Percentiles rank a stretch among this genome's conserved stretches.
These are phyloP conservation scores for Leucosporidium creatinivorum DNA, from an alignment of 768 basidiomycete species.

Conservation along the genomic window DNA sequence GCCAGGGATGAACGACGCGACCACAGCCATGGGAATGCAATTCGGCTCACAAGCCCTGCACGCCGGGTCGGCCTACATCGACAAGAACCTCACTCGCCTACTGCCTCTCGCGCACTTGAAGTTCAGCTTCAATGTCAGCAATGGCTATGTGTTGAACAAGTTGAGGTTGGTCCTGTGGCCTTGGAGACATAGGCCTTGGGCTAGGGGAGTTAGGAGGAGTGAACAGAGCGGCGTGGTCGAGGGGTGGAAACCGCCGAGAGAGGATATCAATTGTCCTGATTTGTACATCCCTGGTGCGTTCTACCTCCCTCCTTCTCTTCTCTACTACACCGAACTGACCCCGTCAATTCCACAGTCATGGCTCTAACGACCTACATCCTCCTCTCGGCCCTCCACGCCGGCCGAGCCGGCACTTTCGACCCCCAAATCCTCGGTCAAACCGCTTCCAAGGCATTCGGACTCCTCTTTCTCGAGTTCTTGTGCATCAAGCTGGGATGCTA, in stretches of 20 bases:
- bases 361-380: conserved; percentile 92
- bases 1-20: conserved; percentile 81
- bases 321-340: conserved; percentile 16
- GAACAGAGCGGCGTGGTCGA: conserved; percentile 56
- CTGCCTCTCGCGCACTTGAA: conserved; percentile 71
- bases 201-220: conserved; percentile 58
- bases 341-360: conserved; percentile 57
- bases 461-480: conserved; percentile 78
- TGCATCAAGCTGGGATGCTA: conserved; percentile 90
- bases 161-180: conserved; percentile 84
- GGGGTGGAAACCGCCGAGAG: conserved; percentile 74
- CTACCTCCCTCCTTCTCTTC: neutral
- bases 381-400: conserved; percentile 67
- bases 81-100: conserved; percentile 66
- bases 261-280: conserved; percentile 93
- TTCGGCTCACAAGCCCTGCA: conserved; percentile 83
- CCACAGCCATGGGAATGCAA: conserved; percentile 93
- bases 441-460: conserved; percentile 72
- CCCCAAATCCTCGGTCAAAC: conserved; percentile 82
- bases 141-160: conserved; percentile 88
- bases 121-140: conserved; percentile 91
- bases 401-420: conserved; percentile 72
- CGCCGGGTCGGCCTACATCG: conserved; percentile 91
- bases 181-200: conserved; percentile 86
- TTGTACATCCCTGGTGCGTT: conserved; percentile 82